Evolutionary conservation across 2,329 filamentous ascomycete species (phyloP).

Genomic region (Madurella mycetomatis): DNA sequence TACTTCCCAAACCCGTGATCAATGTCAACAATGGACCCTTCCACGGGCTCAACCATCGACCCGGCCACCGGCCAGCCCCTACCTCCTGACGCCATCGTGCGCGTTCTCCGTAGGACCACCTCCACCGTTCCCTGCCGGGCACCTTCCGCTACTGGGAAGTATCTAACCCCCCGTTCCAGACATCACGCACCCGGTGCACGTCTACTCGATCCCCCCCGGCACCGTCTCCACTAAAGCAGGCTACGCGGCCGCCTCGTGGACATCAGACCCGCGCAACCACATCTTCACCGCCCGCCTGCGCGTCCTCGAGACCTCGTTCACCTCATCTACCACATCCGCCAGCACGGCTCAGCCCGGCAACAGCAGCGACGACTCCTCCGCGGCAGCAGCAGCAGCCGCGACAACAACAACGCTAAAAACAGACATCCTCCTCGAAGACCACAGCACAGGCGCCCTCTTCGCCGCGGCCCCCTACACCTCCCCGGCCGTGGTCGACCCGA

Average conservation of each 20-base stretch:
- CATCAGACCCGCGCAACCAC: conserved; percentile 62
- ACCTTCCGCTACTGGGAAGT: background rate
- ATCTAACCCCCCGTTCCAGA: conserved; percentile 61
- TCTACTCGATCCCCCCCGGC: conserved; percentile 83
- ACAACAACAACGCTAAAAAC: conserved; percentile 48
- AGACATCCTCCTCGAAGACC: conserved; percentile 76
- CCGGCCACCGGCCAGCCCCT: conserved; percentile 65
- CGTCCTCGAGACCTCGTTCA: conserved; percentile 67
- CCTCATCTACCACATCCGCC: conserved; percentile 28
- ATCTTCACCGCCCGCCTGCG: conserved; percentile 85
- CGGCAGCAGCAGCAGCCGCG: conserved; percentile 42
- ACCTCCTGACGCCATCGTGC: conserved; percentile 74
- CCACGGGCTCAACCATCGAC: conserved; percentile 44
- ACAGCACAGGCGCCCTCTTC: conserved; percentile 68
- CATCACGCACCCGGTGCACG: conserved; percentile 67
- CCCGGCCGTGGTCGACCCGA: conserved; percentile 65
- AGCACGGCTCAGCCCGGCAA: conserved; percentile 18
- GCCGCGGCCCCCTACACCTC: conserved; percentile 75
- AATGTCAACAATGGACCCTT: conserved; percentile 8
- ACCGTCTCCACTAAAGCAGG: conserved; percentile 68
- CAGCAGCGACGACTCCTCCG: background rate
- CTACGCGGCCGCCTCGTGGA: conserved; percentile 75
- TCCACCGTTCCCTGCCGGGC: background rate
- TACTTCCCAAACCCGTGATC: background rate
- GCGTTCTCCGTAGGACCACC: conserved; percentile 56